Conservation (phyloP, 192 early-diverging fungal genomes). For the Gamsiella multidivaricata region DNA sequence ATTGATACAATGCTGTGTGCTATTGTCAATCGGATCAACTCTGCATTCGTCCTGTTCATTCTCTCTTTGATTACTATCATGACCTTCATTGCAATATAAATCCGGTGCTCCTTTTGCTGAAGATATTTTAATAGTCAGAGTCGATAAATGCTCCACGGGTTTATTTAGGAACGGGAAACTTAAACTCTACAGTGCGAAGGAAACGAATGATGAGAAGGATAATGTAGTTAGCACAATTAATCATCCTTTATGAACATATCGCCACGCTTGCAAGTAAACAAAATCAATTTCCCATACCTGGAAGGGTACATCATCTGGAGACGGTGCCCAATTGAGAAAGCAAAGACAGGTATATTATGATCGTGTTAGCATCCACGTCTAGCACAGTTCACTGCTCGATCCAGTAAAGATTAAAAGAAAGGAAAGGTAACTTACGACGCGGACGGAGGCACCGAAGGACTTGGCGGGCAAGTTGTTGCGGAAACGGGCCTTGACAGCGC, state of each 20-base stretch:
- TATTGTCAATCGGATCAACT: neutral
- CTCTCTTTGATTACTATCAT: too few species aligned
- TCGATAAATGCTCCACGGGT: conserved; percentile 51
- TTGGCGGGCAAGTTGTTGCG: conserved; percentile 96
- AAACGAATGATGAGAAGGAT: neutral
- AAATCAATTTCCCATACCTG: conserved; percentile 28
- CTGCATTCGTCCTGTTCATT: neutral
- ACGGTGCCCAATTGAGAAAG: neutral
- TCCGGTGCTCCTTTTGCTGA: neutral
- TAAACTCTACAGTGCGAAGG: conserved; percentile 37
- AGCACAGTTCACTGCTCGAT: too few species aligned
- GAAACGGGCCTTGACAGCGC: conserved; percentile 98
- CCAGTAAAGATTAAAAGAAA: neutral
- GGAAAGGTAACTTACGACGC: conserved; percentile 78
- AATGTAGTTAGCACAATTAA: conserved; percentile 2
- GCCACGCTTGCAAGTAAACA: too few species aligned
- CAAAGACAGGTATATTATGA: neutral
- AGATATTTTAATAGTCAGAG: conserved; percentile 43
- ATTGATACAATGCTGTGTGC: too few species aligned
- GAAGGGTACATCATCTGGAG: conserved; percentile 56
- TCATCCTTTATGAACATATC: neutral
- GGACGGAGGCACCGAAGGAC: conserved; percentile 90
- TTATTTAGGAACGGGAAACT: conserved; percentile 43
- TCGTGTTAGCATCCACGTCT: too few species aligned
- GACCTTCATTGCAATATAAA: too few species aligned